phyloP scores from a whole-genome alignment of 192 early-diverging fungal species.

The Rhizophagus prolifer region DNA sequence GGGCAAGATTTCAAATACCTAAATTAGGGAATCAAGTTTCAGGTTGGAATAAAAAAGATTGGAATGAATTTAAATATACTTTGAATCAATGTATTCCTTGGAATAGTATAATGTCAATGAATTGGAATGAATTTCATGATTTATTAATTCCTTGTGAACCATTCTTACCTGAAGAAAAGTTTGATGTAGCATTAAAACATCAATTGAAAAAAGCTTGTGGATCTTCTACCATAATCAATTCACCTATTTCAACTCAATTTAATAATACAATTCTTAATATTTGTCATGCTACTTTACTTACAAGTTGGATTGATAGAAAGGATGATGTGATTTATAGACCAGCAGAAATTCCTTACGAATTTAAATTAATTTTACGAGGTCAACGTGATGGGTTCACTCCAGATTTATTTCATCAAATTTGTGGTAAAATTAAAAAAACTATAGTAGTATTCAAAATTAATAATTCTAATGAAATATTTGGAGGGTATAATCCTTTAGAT shows the following conservation, averaged over 20 bases:
- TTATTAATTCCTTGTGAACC: constrained; percentile 13
- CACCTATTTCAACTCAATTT: neutral
- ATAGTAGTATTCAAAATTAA: neutral
- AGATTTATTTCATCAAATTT: neutral
- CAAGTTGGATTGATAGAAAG: constrained; percentile 11
- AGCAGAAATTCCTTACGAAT: constrained; percentile 5
- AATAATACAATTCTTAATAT: constrained; percentile 4
- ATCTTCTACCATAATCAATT: neutral
- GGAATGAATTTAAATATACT: neutral
- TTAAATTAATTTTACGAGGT: neutral
- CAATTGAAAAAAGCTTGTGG: constrained; percentile 1
- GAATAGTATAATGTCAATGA: neutral
- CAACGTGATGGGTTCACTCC: neutral
- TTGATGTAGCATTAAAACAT: neutral
- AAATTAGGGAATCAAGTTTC: constrained; percentile 3
- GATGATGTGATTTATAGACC: neutral
- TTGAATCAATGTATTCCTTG: neutral
- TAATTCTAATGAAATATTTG: neutral
- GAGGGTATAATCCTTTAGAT: constrained; percentile 19
- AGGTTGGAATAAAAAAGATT: constrained; percentile 5
- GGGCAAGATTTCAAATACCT: constrained; percentile 5
- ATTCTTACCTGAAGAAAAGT: neutral
- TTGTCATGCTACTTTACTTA: constrained; percentile 12
- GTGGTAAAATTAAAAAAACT: neutral
- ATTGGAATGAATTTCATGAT: constrained; percentile 13